phyloP scores from a whole-genome alignment of 768 basidiomycete species.

The Grammothele lineata region DNA sequence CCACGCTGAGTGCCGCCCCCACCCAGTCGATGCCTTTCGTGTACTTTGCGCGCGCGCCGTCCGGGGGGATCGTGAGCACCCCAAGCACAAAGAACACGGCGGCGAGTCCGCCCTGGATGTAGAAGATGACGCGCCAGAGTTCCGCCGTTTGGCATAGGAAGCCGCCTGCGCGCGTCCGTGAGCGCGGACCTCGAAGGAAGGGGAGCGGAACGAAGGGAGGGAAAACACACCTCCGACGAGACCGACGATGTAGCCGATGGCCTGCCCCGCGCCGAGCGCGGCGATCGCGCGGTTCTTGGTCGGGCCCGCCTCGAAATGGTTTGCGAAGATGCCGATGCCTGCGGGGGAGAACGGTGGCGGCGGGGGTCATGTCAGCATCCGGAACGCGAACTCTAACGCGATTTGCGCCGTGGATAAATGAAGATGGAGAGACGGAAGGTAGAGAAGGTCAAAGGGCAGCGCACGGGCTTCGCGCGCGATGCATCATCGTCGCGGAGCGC shows the following conservation, averaged over 20 bases:
- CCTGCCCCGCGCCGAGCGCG: slow-evolving; percentile 32
- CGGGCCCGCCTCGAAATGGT: slow-evolving; percentile 28
- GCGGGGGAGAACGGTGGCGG: too few species aligned
- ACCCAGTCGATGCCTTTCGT: slow-evolving; percentile 33
- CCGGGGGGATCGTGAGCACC: slow-evolving; percentile 18
- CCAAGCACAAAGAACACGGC: slow-evolving; percentile 25
- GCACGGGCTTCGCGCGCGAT: too few species aligned
- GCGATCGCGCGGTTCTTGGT: slow-evolving; percentile 30
- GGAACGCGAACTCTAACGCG: too few species aligned
- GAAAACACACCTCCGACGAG: slow-evolving; percentile 26
- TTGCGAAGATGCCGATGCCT: slow-evolving; percentile 24
- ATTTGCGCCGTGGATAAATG: too few species aligned
- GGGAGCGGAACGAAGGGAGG: neutral
- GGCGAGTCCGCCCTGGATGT: slow-evolving; percentile 30
- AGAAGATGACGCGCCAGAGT: slow-evolving; percentile 32
- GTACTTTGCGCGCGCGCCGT: slow-evolving; percentile 20
- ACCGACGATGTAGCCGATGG: slow-evolving; percentile 31
- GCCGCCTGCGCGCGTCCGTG: slow-evolving; percentile 21
- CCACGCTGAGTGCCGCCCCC: slow-evolving; percentile 29
- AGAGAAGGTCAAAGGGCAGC: too few species aligned
- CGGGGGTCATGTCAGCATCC: too few species aligned
- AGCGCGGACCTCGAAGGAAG: neutral
- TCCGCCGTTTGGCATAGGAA: slow-evolving; percentile 27
- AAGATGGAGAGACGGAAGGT: too few species aligned
- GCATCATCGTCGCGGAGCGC: too few species aligned